These are phyloP conservation scores for Aspergillus uvarum DNA, from an alignment of 2,329 filamentous ascomycete genomes.

Conservation along the genomic window DNA sequence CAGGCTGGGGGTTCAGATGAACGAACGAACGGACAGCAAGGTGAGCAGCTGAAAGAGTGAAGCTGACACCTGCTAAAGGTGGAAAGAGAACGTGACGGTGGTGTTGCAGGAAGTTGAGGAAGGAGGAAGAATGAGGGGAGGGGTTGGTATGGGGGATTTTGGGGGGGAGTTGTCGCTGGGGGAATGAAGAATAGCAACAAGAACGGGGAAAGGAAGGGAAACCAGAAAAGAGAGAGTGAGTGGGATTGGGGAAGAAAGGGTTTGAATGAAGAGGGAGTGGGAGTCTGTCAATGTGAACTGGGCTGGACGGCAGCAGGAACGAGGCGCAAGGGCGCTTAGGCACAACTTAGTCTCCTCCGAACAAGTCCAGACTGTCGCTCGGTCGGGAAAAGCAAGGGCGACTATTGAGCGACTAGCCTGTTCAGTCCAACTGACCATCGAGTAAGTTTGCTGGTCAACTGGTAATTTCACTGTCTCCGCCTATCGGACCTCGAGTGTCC, in stretches of 20 bases:
- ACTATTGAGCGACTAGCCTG: background rate
- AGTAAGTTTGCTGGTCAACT: slow-evolving; percentile 9
- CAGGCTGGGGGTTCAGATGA: slow-evolving; percentile 19
- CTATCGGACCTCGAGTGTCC: slow-evolving; percentile 15
- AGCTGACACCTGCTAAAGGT: slow-evolving; percentile 53
- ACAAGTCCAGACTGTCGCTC: background rate
- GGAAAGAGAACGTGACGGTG: slow-evolving; percentile 26
- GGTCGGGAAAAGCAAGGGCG: slow-evolving; percentile 8
- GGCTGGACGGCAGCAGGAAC: slow-evolving; percentile 9
- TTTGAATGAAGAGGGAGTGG: background rate
- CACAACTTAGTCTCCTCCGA: background rate
- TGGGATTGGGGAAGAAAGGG: slow-evolving; percentile 2
- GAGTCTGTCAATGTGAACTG: background rate
- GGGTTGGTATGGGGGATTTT: slow-evolving; percentile 12
- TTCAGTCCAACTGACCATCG: too few relatives aligned
- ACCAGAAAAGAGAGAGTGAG: slow-evolving; percentile 2
- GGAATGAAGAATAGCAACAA: slow-evolving; percentile 19
- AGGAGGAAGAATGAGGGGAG: slow-evolving; percentile 22
- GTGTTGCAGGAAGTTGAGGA: slow-evolving; percentile 12
- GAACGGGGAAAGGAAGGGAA: slow-evolving; percentile 6
- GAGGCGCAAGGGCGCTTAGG: slow-evolving; percentile 24
- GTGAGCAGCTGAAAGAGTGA: slow-evolving; percentile 64
- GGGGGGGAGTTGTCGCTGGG: slow-evolving; percentile 15
- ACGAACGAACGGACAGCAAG: slow-evolving; percentile 51
- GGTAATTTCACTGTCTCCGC: slow-evolving; percentile 11